Evolutionary conservation across 2,329 filamentous ascomycete species (phyloP).

Genomic region (Geosmithia putterillii): DNA sequence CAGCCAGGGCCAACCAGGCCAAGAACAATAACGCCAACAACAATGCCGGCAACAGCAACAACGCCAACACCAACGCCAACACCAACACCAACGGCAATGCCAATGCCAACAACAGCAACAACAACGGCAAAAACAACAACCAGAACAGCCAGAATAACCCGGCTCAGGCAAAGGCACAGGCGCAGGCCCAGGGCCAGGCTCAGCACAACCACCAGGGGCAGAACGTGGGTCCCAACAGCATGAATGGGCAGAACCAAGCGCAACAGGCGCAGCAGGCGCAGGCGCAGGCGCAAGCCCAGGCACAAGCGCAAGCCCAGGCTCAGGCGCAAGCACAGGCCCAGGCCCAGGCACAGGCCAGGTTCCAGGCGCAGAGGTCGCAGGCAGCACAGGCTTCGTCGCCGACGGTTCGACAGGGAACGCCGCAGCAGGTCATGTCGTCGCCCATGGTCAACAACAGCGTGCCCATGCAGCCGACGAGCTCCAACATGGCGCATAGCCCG

Average conservation of each 20-base stretch:
- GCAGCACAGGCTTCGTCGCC: slow-evolving; percentile 49
- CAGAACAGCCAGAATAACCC: slow-evolving; percentile 19
- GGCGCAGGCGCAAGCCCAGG: background rate
- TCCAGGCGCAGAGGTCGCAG: slow-evolving; percentile 34
- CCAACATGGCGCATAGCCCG: slow-evolving; percentile 57
- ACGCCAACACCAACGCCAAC: slow-evolving; percentile 11
- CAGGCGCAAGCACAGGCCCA: background rate
- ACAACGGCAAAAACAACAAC: slow-evolving; percentile 11
- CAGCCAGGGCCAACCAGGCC: slow-evolving; percentile 14
- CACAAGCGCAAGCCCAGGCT: background rate
- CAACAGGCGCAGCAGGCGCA: background rate
- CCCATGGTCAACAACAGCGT: slow-evolving; percentile 45
- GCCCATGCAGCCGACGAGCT: slow-evolving; percentile 53
- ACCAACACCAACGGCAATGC: slow-evolving; percentile 9
- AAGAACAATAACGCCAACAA: slow-evolving; percentile 7
- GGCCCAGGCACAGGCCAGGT: slow-evolving; percentile 22
- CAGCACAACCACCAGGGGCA: slow-evolving; percentile 12
- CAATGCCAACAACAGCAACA: slow-evolving; percentile 7
- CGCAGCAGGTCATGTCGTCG: slow-evolving; percentile 52
- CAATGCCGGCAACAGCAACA: slow-evolving; percentile 7
- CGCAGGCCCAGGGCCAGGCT: slow-evolving; percentile 12
- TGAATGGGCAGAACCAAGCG: background rate
- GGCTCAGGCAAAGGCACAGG: slow-evolving; percentile 7
- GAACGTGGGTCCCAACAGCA: background rate
- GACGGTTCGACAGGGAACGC: slow-evolving; percentile 48